Evolutionary conservation across 768 basidiomycete genomes (phyloP).

Genomic region (Cubamyces sp.): DNA sequence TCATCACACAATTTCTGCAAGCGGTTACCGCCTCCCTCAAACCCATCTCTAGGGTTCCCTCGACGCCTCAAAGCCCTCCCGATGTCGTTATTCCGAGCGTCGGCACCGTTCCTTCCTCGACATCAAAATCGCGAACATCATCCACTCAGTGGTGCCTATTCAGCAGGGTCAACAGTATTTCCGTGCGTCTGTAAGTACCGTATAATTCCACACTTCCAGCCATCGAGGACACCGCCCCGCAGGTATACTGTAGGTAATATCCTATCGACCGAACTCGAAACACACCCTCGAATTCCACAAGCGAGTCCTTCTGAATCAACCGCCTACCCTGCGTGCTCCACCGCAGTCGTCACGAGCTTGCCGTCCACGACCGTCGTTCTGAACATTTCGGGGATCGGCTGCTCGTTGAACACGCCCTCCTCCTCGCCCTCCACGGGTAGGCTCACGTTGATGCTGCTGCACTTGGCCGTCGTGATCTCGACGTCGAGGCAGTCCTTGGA

Average conservation of each 20-base stretch:
- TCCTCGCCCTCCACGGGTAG: constrained; percentile 87
- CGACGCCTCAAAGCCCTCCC: constrained; percentile 4
- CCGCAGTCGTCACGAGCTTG: constrained; percentile 84
- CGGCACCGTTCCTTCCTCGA: neutral
- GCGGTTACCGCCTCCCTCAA: neutral
- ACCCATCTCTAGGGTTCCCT: neutral
- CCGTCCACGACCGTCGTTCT: constrained; percentile 81
- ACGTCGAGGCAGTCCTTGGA: constrained; percentile 77
- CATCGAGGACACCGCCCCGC: constrained; percentile 2
- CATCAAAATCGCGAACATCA: neutral
- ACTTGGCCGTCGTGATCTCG: constrained; percentile 94
- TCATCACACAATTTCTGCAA: neutral
- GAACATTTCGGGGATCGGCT: constrained; percentile 94
- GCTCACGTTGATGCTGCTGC: constrained; percentile 89
- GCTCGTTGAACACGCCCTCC: constrained; percentile 90
- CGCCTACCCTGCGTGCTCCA: constrained; percentile 76
- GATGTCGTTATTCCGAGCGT: neutral
- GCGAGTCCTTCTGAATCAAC: constrained; percentile 5
- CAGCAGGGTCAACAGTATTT: neutral
- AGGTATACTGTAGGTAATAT: constrained; percentile 10
- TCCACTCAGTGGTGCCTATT: neutral
- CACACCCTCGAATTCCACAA: constrained; percentile 3
- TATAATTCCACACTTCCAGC: constrained; percentile 3
- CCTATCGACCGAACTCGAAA: neutral
- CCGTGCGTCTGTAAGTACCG: constrained; percentile 1